Evolutionary conservation across 148 eudicot species (phyloP).

Genomic region (Vaccinium macrocarpon): DNA sequence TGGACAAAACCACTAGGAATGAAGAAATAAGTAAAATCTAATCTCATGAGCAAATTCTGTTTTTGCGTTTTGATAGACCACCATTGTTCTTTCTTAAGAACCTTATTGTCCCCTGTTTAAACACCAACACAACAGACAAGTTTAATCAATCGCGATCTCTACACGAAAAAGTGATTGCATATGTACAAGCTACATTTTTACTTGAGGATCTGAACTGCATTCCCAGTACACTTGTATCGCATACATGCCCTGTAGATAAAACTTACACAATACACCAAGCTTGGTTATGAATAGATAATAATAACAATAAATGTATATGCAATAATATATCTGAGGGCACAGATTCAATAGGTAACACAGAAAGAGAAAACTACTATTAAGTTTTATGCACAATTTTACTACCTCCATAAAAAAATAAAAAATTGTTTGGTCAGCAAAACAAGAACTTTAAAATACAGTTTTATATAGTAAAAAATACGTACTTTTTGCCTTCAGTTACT

Average conservation of each 20-base stretch:
- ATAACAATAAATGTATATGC: not conserved
- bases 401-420: too few species aligned
- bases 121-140: not conserved
- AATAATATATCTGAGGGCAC: not conserved
- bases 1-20: not conserved
- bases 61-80: not conserved
- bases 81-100: constrained; percentile 32
- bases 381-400: not conserved
- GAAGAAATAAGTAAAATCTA: not conserved
- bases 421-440: too few species aligned
- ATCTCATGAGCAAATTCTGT: not conserved
- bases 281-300: not conserved
- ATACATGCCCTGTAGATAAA: not conserved
- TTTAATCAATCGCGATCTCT: constrained; percentile 5
- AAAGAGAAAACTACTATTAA: not conserved
- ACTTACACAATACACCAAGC: not conserved
- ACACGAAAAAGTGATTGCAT: not conserved
- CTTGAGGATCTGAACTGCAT: not conserved
- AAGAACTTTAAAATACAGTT: too few species aligned
- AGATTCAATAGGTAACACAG: not conserved
- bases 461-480: too few species aligned
- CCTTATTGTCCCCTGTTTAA: constrained; percentile 67
- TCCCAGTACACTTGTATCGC: not conserved
- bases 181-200: not conserved
- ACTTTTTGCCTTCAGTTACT: too few species aligned